Evolutionary conservation across 768 basidiomycete genomes (phyloP).

Genomic region (Rhizopogon vesiculosus): DNA sequence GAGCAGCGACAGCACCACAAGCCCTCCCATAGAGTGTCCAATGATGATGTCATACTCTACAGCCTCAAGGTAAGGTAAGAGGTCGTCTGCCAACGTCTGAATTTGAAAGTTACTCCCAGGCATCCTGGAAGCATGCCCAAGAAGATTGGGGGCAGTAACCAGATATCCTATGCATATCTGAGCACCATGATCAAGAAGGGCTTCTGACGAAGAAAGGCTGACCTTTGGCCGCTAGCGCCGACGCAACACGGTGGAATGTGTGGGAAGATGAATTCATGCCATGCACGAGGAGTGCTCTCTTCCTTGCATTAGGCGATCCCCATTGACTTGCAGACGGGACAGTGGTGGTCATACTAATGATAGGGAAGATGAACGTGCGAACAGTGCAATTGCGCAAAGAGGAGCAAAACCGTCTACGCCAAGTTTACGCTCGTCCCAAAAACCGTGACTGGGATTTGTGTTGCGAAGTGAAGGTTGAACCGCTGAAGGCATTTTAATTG

Average conservation of each 20-base stretch:
- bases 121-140: constrained; percentile 15
- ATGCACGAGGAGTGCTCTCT: constrained; percentile 16
- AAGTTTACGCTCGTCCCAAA: no score
- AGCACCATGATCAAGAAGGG: neutral
- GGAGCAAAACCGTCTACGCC: no score
- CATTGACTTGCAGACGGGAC: constrained; percentile 10
- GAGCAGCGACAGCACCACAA: constrained; percentile 11
- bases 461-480: no score
- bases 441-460: no score
- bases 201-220: neutral
- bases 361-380: neutral
- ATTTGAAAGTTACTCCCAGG: neutral
- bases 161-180: constrained; percentile 14
- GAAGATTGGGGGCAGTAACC: constrained; percentile 18
- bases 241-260: constrained; percentile 11
- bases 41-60: constrained; percentile 7
- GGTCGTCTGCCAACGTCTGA: neutral
- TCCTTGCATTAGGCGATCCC: constrained; percentile 13
- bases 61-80: constrained; percentile 1
- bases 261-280: constrained; percentile 11
- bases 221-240: constrained; percentile 13
- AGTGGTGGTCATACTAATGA: neutral
- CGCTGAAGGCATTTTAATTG: no score
- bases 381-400: no score
- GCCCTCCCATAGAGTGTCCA: constrained; percentile 17